Evolutionary conservation across 768 basidiomycete genomes (phyloP), one percentile per base, ranked within the genome.

Genomic region (Pleurotus djamor): DNA sequence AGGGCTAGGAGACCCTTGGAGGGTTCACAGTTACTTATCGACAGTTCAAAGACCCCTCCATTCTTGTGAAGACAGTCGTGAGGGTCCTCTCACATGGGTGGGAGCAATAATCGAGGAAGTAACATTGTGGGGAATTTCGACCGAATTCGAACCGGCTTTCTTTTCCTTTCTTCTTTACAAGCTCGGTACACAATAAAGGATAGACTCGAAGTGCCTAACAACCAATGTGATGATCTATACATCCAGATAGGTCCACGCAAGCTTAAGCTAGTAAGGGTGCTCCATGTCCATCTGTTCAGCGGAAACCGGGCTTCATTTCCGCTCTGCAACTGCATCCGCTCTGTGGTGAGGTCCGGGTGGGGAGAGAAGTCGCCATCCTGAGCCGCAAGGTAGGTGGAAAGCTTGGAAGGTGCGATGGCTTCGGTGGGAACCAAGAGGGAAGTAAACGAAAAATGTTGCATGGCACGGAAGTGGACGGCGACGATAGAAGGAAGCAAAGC

Each of bases 101-200:
- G 54, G n/a, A 44, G 38, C 54, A 56, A 56, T 56, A 56, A 56
- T 56, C 54, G 54, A 56, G 38, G 54, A 47, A 47, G 45, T 47
- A 12, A 47, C 45, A 47, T n/a, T 12, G 45, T 47, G 13, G 14
- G 7, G 7, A 16, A 7, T 7, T 7, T 14, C 1, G 17, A 47
- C 10, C 45, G n/a, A 47, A 47, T 17, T 28, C 21, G 21, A 47
- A 17, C 13, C 7, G 13, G 7, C 45, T 1, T 47, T 47, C 12
- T 50, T 9, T 14, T 47, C 45, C 45, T 47, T 16, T 12, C 45
- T 50, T 9, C 28, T 32, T 28, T 33, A 50, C 45, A 17, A 47
- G 13, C 3, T 47, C 14, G 45, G 7, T 47, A 17, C 45, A 12
- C n/a, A 47, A 14, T 7, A n/a, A 8, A 12, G 6, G 14, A 47